Base-by-base conservation (phyloP, 805 yeast genomes). In the Maudiozyma saulgeensis region DNA sequence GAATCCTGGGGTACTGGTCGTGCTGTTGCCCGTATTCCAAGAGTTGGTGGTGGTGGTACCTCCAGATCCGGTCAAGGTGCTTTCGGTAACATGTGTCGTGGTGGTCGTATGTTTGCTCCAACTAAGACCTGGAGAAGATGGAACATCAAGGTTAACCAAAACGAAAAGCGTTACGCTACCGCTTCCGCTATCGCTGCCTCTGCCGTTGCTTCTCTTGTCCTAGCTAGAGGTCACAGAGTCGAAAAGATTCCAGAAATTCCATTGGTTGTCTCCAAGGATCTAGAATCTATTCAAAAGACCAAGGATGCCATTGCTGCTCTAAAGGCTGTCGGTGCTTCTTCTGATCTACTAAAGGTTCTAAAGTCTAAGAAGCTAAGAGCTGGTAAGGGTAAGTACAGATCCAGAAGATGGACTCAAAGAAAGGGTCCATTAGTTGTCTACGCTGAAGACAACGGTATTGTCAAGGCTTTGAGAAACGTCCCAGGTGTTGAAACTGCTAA, bases 1-100 rank as follows among this genome's bases (percentile, higher is more conserved):
- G 97, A 89, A 80, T 93, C 99, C 60, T 93, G 99, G 99, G 99
- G 99, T 89, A 93, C 99, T 68, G 99, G 99, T 83, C 90, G 99
- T 82, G 99, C 99, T 78, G 96, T 93, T 72, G 98, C 99, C 80
- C 91, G 99, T 84, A 91, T 93, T 76, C 99, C 99, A 82, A 90
- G 99, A 84, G 98, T 93, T 74, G 96, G 96, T 79, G 99, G 99
- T 81, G 90, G 96, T 75, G 99, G 99, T 87, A 93, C 99, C 75
- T 96, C 89, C 95, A 90, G 99, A 80, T 81, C 98, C 62, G 99
- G 99, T 77, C 99, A 93, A 80, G 99, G 89, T 77, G 99, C 99
- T 74, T 93, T 93, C 84, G 99, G 99, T 85, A 93, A 93, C 93
- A 93, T 93, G 99, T 93, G 99, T 84, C 91, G 99, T 79, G 97